Percentiles rank a stretch among this genome's conserved stretches.
These are phyloP conservation scores for Sphagnurus paluster DNA, from an alignment of 1,284 basidiomycete species.

Conservation along the genomic window DNA sequence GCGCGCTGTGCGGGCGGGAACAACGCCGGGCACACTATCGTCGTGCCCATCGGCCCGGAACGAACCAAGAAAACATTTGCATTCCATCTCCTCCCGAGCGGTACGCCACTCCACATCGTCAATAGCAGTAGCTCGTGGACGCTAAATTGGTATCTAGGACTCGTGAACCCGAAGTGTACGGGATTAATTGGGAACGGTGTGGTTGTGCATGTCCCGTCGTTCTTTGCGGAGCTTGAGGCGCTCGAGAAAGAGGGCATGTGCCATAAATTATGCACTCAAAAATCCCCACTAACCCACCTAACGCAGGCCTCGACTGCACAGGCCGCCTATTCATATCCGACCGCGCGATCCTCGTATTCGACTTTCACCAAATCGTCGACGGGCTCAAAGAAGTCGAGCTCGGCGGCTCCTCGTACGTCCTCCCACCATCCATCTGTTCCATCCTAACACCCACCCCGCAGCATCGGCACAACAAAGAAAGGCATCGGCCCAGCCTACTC, in stretches of 20 bases:
- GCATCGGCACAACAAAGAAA: conserved; percentile 97
- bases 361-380: conserved; percentile 99
- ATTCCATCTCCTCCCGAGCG: conserved; percentile 94
- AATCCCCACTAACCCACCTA: not conserved
- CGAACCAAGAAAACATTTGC: conserved; percentile 84
- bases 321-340: conserved; percentile 92
- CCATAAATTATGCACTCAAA: not conserved
- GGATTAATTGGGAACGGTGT: conserved; percentile 94
- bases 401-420: conserved; percentile 76
- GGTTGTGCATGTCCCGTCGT: conserved; percentile 93
- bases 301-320: conserved; percentile 83
- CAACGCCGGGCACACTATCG: conserved; percentile 98
- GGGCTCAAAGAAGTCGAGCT: conserved; percentile 98
- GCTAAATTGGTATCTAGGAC: no score
- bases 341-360: conserved; percentile 95
- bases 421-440: conserved; percentile 3
- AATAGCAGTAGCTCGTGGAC: no score
- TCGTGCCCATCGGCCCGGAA: conserved; percentile 74
- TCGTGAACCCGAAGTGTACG: conserved; percentile 87
- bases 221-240: conserved; percentile 92
- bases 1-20: conserved; percentile 97
- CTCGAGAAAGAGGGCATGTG: conserved; percentile 80
- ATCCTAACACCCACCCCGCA: conserved; percentile 27
- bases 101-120: conserved; percentile 43
- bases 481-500: conserved; percentile 99